phyloP scores from a whole-genome alignment of 805 yeast genomes.

The Schwanniomyces vanrijiae region DNA sequence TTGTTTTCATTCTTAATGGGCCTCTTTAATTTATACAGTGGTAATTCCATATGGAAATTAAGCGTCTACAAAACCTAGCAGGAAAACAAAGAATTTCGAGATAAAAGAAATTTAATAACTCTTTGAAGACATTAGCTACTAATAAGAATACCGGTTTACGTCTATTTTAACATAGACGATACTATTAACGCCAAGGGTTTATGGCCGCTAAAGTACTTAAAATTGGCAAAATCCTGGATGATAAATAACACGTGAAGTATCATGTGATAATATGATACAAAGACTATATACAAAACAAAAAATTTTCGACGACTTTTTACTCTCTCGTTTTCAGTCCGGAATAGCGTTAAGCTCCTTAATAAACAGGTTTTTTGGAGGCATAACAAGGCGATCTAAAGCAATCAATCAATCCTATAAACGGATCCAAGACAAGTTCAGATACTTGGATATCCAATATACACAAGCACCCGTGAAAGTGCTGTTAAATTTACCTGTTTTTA shows the following conservation, averaged over 20 bases:
- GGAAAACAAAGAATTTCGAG: too few relatives aligned
- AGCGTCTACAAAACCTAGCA: too few relatives aligned
- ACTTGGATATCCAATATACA: conserved; percentile 1
- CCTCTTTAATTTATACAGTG: too few relatives aligned
- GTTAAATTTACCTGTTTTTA: conserved; percentile 2
- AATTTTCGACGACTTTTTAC: conserved; percentile 3
- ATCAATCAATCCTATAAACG: conserved; percentile 11
- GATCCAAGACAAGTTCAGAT: conserved; percentile 4
- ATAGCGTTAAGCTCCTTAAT: not conserved
- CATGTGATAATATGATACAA: not conserved
- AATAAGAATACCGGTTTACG: too few relatives aligned
- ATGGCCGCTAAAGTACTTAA: not conserved
- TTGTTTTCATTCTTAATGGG: too few relatives aligned
- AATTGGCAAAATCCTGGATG: not conserved
- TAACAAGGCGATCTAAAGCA: conserved; percentile 4
- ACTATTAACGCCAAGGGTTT: not conserved
- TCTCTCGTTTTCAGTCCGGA: conserved; percentile 1
- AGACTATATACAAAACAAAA: not conserved
- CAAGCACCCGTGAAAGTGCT: conserved; percentile 3
- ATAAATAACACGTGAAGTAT: not conserved
- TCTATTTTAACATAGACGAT: not conserved
- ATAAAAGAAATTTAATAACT: too few relatives aligned
- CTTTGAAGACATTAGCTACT: too few relatives aligned
- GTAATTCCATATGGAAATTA: too few relatives aligned
- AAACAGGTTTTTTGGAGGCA: conserved; percentile 1